Percentiles rank a stretch among this genome's conserved stretches.
These are phyloP conservation scores for Letharia lupina DNA, from an alignment of 495 filamentous ascomycete genomes.

Conservation along the genomic window DNA sequence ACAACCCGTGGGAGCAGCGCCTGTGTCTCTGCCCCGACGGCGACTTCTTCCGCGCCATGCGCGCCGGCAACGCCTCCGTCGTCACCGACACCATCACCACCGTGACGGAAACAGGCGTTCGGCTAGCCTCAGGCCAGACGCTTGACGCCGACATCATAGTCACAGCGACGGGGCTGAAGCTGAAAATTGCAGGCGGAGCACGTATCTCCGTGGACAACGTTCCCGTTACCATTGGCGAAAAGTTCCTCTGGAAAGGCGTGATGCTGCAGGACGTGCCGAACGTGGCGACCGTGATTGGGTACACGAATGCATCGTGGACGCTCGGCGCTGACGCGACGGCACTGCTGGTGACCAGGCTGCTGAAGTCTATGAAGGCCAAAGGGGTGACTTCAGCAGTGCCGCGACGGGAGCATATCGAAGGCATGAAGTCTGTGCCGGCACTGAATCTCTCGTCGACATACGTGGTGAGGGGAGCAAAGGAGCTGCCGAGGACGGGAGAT, in stretches of 20 bases:
- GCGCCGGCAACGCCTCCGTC: conserved; percentile 14
- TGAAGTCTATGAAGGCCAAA: background rate
- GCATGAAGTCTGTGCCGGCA: background rate
- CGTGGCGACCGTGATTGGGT: background rate
- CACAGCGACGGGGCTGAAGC: conserved; percentile 11
- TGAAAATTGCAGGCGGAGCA: background rate
- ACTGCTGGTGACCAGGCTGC: background rate
- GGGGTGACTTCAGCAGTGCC: background rate
- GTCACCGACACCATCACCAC: conserved; percentile 7
- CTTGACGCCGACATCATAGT: conserved; percentile 9
- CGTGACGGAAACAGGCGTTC: conserved; percentile 2
- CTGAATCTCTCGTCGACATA: background rate
- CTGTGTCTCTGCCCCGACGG: conserved; percentile 12
- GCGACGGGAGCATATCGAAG: background rate
- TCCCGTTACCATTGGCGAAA: background rate
- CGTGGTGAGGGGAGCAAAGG: conserved; percentile 7
- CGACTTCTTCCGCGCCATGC: conserved; percentile 10
- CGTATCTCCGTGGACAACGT: conserved; percentile 4
- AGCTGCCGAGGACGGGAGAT: conserved; percentile 6
- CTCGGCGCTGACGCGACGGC: conserved; percentile 14
- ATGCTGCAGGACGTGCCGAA: conserved; percentile 13
- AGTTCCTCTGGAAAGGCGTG: conserved; percentile 5
- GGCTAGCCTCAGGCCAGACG: conserved; percentile 1
- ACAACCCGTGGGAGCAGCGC: conserved; percentile 15
- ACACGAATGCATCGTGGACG: conserved; percentile 8